phyloP scores from a whole-genome alignment of 768 basidiomycete species.

The Boletus rufocinnamomeus region DNA sequence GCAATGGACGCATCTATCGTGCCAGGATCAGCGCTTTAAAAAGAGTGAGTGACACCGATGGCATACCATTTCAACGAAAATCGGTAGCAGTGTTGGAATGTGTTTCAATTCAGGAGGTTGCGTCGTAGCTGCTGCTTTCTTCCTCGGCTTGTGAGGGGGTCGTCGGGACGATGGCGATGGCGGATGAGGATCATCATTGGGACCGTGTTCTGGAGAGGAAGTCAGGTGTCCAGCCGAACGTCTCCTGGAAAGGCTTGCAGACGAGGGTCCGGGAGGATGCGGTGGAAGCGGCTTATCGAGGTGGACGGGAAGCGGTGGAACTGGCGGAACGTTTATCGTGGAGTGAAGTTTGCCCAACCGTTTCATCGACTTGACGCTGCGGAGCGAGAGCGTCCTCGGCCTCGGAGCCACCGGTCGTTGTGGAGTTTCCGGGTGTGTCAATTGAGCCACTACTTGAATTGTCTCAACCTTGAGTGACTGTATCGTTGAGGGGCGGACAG shows the following conservation, averaged over 20 bases:
- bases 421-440: not conserved
- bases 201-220: not conserved
- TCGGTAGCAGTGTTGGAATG: constrained; percentile 79
- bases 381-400: constrained; percentile 47
- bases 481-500: constrained; percentile 1
- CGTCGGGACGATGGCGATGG: constrained; percentile 14
- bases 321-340: constrained; percentile 41
- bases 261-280: constrained; percentile 22
- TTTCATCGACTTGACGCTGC: constrained; percentile 48
- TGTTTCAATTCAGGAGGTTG: constrained; percentile 76
- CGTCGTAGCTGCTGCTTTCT: constrained; percentile 46
- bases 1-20: constrained; percentile 40
- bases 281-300: constrained; percentile 48
- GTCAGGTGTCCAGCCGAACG: constrained; percentile 20
- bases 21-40: constrained; percentile 7
- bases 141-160: constrained; percentile 39
- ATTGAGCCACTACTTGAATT: not conserved
- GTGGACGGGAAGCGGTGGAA: constrained; percentile 39
- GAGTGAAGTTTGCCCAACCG: constrained; percentile 19
- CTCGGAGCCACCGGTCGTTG: constrained; percentile 11
- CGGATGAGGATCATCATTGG: not conserved
- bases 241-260: constrained; percentile 16
- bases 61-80: constrained; percentile 91
- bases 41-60: not conserved
- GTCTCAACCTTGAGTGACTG: constrained; percentile 4